Conservation (phyloP, 345 rosid species). For the Pugionium dolabratum region DNA sequence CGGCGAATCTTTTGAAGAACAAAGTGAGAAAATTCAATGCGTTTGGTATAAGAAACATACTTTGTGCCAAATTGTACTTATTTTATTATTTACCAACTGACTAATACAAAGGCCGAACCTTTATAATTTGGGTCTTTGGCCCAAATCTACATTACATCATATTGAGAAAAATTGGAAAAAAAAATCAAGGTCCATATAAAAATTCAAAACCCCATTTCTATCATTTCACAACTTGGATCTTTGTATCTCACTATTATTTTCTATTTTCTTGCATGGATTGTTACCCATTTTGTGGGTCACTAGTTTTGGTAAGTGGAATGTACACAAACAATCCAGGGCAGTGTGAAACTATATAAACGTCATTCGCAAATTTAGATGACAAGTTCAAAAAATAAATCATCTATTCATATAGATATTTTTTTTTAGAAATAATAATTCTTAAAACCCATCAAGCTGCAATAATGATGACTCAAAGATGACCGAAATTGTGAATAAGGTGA, state of each 20-base stretch:
- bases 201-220: not conserved
- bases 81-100: not conserved
- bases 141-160: conserved; percentile 12
- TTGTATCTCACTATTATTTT: not conserved
- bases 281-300: conserved; percentile 8
- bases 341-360: not conserved
- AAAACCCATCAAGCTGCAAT: too few relatives aligned
- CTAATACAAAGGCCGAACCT: conserved; percentile 23
- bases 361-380: not conserved
- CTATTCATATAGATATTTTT: not conserved
- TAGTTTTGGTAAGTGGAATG: conserved; percentile 4
- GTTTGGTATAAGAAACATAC: not conserved
- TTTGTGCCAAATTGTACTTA: conserved; percentile 17
- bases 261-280: not conserved
- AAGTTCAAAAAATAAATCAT: not conserved
- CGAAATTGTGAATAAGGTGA: conserved; percentile 3
- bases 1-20: conserved; percentile 17
- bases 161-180: not conserved
- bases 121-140: conserved; percentile 4
- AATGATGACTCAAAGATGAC: conserved; percentile 12
- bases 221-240: not conserved
- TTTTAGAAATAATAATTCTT: too few relatives aligned
- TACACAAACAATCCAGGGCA: not conserved
- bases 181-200: too few relatives aligned
- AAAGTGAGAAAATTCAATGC: conserved; percentile 3